phyloP scores from a whole-genome alignment of 208 protist species.

The Leishmania mexicana region DNA sequence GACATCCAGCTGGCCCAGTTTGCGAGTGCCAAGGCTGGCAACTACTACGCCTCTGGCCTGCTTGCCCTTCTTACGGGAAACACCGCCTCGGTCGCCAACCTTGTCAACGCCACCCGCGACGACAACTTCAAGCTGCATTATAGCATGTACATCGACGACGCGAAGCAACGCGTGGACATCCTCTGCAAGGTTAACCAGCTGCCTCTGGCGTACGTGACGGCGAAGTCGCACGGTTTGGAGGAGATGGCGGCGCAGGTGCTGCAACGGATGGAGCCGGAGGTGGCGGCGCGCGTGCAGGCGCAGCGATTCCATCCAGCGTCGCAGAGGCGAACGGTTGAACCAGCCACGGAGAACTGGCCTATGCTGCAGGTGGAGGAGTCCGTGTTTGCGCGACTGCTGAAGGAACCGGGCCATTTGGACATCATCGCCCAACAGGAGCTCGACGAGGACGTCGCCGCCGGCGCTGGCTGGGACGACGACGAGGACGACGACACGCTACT shows the following conservation, averaged over 20 bases:
- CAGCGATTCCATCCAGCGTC: slow-evolving; percentile 9
- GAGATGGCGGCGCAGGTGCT: slow-evolving; percentile 76
- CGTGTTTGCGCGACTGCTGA: slow-evolving; percentile 74
- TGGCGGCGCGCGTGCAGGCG: slow-evolving; percentile 42
- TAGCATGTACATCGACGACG: slow-evolving; percentile 93
- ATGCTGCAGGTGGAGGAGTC: slow-evolving; percentile 83
- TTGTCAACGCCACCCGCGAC: slow-evolving; percentile 89
- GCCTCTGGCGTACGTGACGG: slow-evolving; percentile 33
- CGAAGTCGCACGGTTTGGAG: slow-evolving; percentile 80
- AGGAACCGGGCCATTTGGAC: slow-evolving; percentile 60
- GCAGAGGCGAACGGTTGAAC: slow-evolving; percentile 20
- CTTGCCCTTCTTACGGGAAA: slow-evolving; percentile 97
- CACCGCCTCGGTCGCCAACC: slow-evolving; percentile 91
- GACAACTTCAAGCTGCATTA: slow-evolving; percentile 95
- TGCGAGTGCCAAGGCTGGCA: slow-evolving; percentile 93
- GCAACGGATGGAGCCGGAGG: slow-evolving; percentile 50
- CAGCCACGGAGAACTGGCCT: slow-evolving; percentile 79
- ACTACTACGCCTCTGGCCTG: slow-evolving; percentile 93
- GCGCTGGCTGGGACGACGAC: slow-evolving; percentile 63
- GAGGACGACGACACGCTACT: slow-evolving; percentile 31
- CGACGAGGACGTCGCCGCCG: slow-evolving; percentile 39
- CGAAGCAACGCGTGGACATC: slow-evolving; percentile 81
- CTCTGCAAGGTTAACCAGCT: slow-evolving; percentile 74
- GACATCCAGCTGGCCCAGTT: slow-evolving; percentile 97
- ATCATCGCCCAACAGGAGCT: slow-evolving; percentile 30